These are phyloP conservation scores for Monilinia vaccinii-corymbosi DNA, from an alignment of 2,329 filamentous ascomycete species.

Conservation along the genomic window DNA sequence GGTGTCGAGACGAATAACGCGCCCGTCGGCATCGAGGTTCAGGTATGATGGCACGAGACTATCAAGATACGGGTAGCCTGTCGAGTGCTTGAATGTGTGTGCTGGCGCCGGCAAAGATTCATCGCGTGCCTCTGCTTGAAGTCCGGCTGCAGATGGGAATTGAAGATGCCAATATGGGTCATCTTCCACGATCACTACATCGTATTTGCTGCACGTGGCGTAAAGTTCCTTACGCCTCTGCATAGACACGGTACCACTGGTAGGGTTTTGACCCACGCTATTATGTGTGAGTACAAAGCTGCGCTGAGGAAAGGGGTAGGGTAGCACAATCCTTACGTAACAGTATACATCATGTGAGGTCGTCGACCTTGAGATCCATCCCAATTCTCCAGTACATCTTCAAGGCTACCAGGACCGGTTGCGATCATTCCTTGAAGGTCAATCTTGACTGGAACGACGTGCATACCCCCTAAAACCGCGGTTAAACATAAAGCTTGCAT, in stretches of 20 bases:
- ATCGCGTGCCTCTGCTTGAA: slow-evolving; percentile 30
- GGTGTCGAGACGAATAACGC: slow-evolving; percentile 82
- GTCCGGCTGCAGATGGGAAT: slow-evolving; percentile 58
- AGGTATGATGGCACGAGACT: slow-evolving; percentile 77
- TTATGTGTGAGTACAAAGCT: slow-evolving; percentile 12
- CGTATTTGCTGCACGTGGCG: slow-evolving; percentile 69
- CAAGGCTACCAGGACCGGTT: slow-evolving; percentile 61
- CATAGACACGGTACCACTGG: slow-evolving; percentile 64
- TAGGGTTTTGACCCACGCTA: slow-evolving; percentile 85
- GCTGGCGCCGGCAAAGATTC: slow-evolving; percentile 25
- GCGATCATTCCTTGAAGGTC: slow-evolving; percentile 75
- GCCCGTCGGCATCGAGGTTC: slow-evolving; percentile 71
- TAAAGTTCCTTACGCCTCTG: slow-evolving; percentile 72
- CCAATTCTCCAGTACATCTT: slow-evolving; percentile 76
- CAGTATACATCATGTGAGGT: slow-evolving; percentile 81
- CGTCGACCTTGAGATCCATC: slow-evolving; percentile 62
- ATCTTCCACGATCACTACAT: slow-evolving; percentile 87
- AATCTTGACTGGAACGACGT: slow-evolving; percentile 63
- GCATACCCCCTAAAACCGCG: slow-evolving; percentile 37
- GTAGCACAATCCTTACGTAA: slow-evolving; percentile 60
- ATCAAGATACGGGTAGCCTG: slow-evolving; percentile 72
- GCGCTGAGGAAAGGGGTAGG: neutral
- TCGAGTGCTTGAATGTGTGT: slow-evolving; percentile 34
- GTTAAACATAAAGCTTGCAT: neutral
- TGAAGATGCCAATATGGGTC: slow-evolving; percentile 96